Conservation (phyloP, 768 basidiomycete genomes). For the Tulasnella sp. region DNA sequence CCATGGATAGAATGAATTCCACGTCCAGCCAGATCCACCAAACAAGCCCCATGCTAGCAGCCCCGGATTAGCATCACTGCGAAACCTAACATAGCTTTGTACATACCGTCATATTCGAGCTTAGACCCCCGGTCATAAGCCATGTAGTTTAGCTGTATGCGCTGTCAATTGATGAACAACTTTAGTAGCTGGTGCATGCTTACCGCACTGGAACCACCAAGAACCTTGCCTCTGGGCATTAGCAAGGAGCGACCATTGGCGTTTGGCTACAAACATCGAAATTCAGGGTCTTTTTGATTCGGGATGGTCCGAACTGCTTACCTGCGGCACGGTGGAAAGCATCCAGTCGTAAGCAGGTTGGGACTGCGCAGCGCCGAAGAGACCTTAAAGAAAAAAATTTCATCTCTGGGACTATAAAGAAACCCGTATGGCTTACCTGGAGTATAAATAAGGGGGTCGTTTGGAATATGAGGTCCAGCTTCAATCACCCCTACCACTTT, state of each 20-base stretch:
- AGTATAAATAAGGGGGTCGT: slow-evolving; percentile 11
- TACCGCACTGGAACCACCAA: slow-evolving; percentile 12
- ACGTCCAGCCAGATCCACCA: background rate
- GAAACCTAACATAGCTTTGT: background rate
- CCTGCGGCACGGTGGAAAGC: slow-evolving; percentile 5
- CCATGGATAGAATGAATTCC: slow-evolving; percentile 4
- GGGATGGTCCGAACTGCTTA: too few relatives aligned
- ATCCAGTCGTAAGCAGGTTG: slow-evolving; percentile 8
- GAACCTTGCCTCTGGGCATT: slow-evolving; percentile 11
- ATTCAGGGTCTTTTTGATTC: too few relatives aligned
- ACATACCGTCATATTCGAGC: slow-evolving; percentile 2
- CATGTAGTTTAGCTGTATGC: slow-evolving; percentile 11
- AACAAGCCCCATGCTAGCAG: slow-evolving; percentile 1
- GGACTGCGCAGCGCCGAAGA: slow-evolving; percentile 1
- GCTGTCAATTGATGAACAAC: background rate
- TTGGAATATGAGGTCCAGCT: slow-evolving; percentile 7
- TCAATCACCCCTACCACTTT: slow-evolving; percentile 9
- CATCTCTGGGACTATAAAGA: background rate
- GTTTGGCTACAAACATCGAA: too few relatives aligned
- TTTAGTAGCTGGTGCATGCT: background rate
- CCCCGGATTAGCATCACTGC: background rate
- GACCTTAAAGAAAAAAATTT: background rate
- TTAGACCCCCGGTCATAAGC: background rate
- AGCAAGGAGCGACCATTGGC: background rate
- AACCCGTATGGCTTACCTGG: slow-evolving; percentile 1